Evolutionary conservation across 306 rosid genomes (phyloP).

Genomic region (Cucurbita moschata): DNA sequence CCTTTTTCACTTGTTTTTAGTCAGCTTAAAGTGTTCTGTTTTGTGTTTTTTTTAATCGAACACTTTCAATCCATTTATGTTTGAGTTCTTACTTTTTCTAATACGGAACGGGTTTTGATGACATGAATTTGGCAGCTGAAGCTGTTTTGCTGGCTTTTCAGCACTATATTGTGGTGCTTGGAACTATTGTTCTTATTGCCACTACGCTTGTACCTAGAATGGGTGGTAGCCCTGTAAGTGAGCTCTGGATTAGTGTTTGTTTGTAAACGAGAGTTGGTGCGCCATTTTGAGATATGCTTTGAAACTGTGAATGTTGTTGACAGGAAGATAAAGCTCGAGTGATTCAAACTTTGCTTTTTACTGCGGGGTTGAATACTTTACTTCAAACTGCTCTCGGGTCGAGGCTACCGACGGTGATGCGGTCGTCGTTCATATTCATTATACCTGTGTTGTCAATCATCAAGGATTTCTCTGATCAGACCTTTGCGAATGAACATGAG

Average conservation of each 20-base stretch:
- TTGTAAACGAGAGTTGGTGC: neutral
- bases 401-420: conserved; percentile 83
- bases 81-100: neutral
- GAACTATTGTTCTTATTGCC: conserved; percentile 68
- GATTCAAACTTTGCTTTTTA: conserved; percentile 66
- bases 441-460: conserved; percentile 64
- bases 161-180: conserved; percentile 96
- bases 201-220: conserved; percentile 56
- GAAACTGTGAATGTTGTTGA: conserved; percentile 3
- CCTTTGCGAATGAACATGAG: conserved; percentile 46
- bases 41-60: neutral
- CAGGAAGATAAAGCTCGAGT: conserved; percentile 91
- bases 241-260: neutral
- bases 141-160: conserved; percentile 64
- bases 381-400: conserved; percentile 69
- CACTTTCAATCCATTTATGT: neutral
- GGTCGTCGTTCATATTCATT: conserved; percentile 50
- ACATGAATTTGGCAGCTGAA: conserved; percentile 38
- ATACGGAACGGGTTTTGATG: conserved; percentile 6
- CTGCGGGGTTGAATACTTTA: conserved; percentile 74
- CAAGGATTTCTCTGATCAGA: conserved; percentile 34
- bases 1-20: neutral
- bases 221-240: conserved; percentile 85
- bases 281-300: neutral
- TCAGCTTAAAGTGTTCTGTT: neutral